These are phyloP conservation scores for Solanum lycopersicoides DNA, from an alignment of 257 asterid genomes.

Conservation along the genomic window DNA sequence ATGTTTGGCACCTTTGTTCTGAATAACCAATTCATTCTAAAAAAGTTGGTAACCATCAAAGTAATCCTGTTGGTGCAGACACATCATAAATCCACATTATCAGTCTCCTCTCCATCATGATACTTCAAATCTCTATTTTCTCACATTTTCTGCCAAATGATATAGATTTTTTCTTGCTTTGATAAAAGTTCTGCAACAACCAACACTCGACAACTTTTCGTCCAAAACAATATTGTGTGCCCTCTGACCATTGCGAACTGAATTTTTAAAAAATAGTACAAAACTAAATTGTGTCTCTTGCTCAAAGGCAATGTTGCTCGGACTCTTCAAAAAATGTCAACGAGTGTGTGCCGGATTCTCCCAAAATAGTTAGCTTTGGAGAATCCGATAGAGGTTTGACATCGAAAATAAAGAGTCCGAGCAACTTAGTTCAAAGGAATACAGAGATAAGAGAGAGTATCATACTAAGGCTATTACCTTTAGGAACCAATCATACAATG, in stretches of 20 bases:
- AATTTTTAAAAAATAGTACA: neutral
- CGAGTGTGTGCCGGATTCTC: neutral
- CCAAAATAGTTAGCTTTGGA: neutral
- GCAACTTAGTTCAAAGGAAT: neutral
- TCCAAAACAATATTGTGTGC: neutral
- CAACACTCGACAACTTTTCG: neutral
- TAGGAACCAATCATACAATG: constrained; percentile 84
- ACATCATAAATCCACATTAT: neutral
- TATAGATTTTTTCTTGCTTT: neutral
- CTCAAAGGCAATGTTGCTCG: neutral
- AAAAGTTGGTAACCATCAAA: neutral
- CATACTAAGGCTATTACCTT: constrained; percentile 39
- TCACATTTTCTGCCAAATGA: neutral
- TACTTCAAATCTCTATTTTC: neutral
- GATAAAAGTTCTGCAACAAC: neutral
- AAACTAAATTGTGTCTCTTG: neutral
- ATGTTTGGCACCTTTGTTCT: neutral
- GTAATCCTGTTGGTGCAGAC: neutral
- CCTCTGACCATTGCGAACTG: neutral
- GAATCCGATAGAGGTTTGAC: neutral
- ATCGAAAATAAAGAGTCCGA: neutral
- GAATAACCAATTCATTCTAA: neutral
- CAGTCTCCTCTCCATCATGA: neutral
- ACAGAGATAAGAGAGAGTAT: neutral
- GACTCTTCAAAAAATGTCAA: neutral